Evolutionary conservation across 805 yeast species (phyloP), one percentile per base, ranked within the genome.

Genomic region (Lachancea waltii): DNA sequence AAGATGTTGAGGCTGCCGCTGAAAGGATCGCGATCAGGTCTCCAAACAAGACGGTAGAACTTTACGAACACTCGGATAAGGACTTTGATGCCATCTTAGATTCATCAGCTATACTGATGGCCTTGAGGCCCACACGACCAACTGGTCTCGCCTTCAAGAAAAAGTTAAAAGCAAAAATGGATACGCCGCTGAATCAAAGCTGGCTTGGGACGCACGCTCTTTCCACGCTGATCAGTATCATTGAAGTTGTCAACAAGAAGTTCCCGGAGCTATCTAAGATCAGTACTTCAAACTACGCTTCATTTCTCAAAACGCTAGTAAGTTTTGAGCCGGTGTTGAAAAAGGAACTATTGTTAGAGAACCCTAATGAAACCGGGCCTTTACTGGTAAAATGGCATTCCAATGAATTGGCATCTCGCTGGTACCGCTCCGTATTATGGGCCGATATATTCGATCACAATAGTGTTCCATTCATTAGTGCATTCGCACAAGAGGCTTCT

Each of bases 201-300:
- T 59, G 62, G 62, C 44, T 52, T 0, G 60, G 62, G n/a, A 26
- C 46, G 10, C 38, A 42, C 13, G 45, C 53, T 10, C 47, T 58
- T 9, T 36, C 38, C 14, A 17, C 48, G 3, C 24, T 59, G 28
- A 46, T 47, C 5, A 49, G 43, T 18, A 41, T 52, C 7, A 30
- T 49, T 2, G 47, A 50, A 35, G 22, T 54, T 7, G 33, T 55
- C 6, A 39, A 49, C 25, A 37, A 37, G 8, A 39, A 46, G 30
- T 54, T 53, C 35, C 64, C 64, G 5, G 38, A 40, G 4, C 53
- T 58, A 6, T 30, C 47, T 1, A 46, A 51, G 7, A 52, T 55
- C 16, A 47, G 48, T 5, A 51, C 53, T 5, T 40, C 50, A 9
- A 58, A 55, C 30, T 56, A 45, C 36, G 39, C 40, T 21, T 30